Percentiles rank a stretch among this genome's conserved stretches.
phyloP scores from a whole-genome alignment of 441 rosid genomes.

The Caryocar brasiliense region DNA sequence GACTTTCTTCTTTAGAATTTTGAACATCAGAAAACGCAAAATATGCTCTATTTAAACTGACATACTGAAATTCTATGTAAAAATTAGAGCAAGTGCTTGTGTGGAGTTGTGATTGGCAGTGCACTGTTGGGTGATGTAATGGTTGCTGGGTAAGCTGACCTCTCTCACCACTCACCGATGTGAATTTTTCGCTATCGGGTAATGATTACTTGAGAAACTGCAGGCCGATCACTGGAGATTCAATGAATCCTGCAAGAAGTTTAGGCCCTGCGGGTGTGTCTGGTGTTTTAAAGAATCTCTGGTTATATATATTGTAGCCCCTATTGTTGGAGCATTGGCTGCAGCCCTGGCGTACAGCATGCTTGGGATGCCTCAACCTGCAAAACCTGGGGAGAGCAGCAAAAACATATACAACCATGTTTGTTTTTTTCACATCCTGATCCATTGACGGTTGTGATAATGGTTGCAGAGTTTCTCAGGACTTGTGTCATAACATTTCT shows the following conservation, averaged over 20 bases:
- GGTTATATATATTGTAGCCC: slow-evolving; percentile 43
- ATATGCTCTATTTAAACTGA: too few relatives aligned
- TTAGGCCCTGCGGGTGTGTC: slow-evolving; percentile 43
- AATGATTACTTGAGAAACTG: too few relatives aligned
- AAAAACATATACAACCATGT: slow-evolving; percentile 22
- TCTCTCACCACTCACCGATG: not conserved
- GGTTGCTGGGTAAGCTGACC: slow-evolving; percentile 31
- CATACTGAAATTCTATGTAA: not conserved
- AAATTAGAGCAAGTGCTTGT: slow-evolving; percentile 26
- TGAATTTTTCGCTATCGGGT: too few relatives aligned
- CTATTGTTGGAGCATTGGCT: slow-evolving; percentile 36
- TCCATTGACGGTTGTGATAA: too few relatives aligned
- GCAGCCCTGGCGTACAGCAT: slow-evolving; percentile 22
- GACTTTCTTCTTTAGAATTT: too few relatives aligned
- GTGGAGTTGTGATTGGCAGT: slow-evolving; percentile 34
- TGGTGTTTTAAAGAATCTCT: slow-evolving; percentile 32
- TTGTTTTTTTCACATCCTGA: slow-evolving; percentile 12
- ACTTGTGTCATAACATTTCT: too few relatives aligned
- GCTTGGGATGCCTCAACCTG: slow-evolving; percentile 28
- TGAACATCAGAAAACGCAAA: too few relatives aligned
- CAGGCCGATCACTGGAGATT: slow-evolving; percentile 59
- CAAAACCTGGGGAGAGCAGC: slow-evolving; percentile 10
- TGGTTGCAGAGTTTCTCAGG: too few relatives aligned
- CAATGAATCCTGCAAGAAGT: slow-evolving; percentile 59
- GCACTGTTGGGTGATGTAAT: slow-evolving; percentile 25